Conservation (phyloP, 805 yeast species). For the Saturnispora saitoi region DNA sequence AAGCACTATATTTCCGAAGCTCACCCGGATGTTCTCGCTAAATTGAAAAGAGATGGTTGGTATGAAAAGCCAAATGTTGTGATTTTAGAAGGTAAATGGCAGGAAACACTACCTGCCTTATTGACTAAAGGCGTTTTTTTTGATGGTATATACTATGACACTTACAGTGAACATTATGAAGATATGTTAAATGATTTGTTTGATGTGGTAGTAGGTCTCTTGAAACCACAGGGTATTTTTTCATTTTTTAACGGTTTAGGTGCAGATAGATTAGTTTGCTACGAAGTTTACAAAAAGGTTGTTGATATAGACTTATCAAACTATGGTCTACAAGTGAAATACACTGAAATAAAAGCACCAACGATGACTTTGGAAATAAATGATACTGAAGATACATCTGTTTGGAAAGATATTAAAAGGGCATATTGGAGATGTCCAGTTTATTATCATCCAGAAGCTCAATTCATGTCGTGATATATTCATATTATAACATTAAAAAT, state of each 20-base stretch:
- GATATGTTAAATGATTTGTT: conserved; percentile 76
- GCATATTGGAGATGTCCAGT: conserved; percentile 64
- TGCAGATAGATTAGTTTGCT: conserved; percentile 65
- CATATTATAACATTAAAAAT: not conserved
- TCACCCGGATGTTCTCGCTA: conserved; percentile 78
- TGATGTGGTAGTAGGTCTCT: conserved; percentile 71
- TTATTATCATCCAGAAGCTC: conserved; percentile 58
- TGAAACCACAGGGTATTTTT: conserved; percentile 75
- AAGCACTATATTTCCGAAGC: conserved; percentile 89
- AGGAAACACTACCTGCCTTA: conserved; percentile 62
- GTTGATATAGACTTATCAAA: conserved; percentile 72
- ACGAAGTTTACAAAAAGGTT: conserved; percentile 77
- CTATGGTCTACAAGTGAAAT: conserved; percentile 67
- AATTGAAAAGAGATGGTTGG: conserved; percentile 76
- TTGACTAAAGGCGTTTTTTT: conserved; percentile 61
- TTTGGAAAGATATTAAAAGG: conserved; percentile 54
- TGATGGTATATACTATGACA: conserved; percentile 90
- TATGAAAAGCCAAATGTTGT: conserved; percentile 62
- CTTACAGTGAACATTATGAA: conserved; percentile 83
- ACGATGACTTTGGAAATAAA: conserved; percentile 28
- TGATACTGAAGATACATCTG: conserved; percentile 31
- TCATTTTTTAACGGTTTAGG: conserved; percentile 91
- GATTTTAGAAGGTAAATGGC: conserved; percentile 88
- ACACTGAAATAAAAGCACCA: conserved; percentile 42
- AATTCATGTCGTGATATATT: conserved; percentile 25